phyloP scores from a whole-genome alignment of 495 filamentous ascomycete genomes.

The Lasiosphaeria hispida region DNA sequence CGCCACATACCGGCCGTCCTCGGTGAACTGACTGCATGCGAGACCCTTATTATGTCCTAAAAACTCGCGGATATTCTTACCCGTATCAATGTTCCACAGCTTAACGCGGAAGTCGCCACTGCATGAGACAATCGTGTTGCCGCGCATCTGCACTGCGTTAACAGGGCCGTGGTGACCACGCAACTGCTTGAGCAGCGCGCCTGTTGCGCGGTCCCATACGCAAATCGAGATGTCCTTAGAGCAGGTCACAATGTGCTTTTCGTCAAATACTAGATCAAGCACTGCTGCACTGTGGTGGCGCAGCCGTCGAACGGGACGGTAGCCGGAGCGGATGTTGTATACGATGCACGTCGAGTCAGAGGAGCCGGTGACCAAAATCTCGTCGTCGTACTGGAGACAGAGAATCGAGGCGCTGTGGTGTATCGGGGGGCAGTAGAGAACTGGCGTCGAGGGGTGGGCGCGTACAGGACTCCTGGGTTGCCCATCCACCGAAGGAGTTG shows the following conservation, averaged over 20 bases:
- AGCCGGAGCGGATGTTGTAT: constrained; percentile 76
- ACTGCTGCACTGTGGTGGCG: constrained; percentile 78
- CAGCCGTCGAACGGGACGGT: constrained; percentile 74
- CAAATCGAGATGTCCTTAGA: constrained; percentile 91
- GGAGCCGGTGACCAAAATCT: constrained; percentile 90
- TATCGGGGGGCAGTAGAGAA: constrained; percentile 47
- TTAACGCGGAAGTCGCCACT: constrained; percentile 90
- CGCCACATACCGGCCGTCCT: constrained; percentile 83
- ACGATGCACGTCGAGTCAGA: constrained; percentile 90
- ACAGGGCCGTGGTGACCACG: constrained; percentile 85
- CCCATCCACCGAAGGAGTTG: constrained; percentile 14
- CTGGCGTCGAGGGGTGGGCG: constrained; percentile 44
- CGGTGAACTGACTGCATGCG: constrained; percentile 91
- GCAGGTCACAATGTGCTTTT: constrained; percentile 89
- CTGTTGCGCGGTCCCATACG: constrained; percentile 85
- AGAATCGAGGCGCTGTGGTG: constrained; percentile 88
- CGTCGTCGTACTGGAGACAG: constrained; percentile 89
- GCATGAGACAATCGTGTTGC: constrained; percentile 85
- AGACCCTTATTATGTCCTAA: constrained; percentile 81
- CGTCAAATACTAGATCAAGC: constrained; percentile 88
- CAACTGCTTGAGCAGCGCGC: constrained; percentile 68
- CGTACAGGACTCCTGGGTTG: constrained; percentile 20
- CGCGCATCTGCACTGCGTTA: constrained; percentile 91
- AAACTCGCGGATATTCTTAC: constrained; percentile 84
- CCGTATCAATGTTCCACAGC: constrained; percentile 88